Evolutionary conservation across 768 basidiomycete genomes (phyloP), one percentile per base, ranked within the genome.

Genomic region (Rhizopogon rudus): DNA sequence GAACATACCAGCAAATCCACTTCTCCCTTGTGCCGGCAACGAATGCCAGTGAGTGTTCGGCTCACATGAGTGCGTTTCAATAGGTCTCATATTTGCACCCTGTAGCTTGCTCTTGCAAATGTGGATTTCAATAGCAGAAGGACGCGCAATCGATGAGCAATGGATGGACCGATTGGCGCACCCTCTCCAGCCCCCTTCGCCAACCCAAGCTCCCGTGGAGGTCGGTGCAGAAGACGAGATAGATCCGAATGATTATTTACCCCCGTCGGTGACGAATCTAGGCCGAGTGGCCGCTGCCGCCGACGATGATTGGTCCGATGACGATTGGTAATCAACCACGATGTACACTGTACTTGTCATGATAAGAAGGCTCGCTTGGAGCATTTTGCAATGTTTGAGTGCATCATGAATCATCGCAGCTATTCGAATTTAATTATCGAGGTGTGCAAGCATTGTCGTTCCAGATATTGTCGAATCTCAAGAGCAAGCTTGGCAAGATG

Each of bases 1-100:
- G 43, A 63, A 57, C 22, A 54, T 76, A 58, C 60, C 68, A 17
- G 63, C 67, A 0, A 65, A 72, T 33, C 67, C 63, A n/a, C 54
- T 65, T 22, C 70, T 67, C 8, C 73, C 73, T 59, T 81, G 79
- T 63, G 79, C 80, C 8, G 81, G 80, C 0, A 79, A 81, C 49
- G 81, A 82, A 61, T 77, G 78, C 35, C 69, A 70, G 81, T 81
- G 59, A 64, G 79, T 65, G 8, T 33, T 14, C 60, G 9, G 9
- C 25, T 4, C 22, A 25, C 25, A 14, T 16, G 1, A 13, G 8
- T 17, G 7, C 17, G 43, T 25, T 33, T 16, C 37, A 31, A 3
- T 22, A 52, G 14, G 25, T 56, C 31, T 14, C 41, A 12, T 52
- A 42, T 49, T 25, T 43, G 48, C 50, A 51, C 5, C 46, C 49